phyloP scores from a whole-genome alignment of 2,329 filamentous ascomycete genomes.

The Alternaria solani region DNA sequence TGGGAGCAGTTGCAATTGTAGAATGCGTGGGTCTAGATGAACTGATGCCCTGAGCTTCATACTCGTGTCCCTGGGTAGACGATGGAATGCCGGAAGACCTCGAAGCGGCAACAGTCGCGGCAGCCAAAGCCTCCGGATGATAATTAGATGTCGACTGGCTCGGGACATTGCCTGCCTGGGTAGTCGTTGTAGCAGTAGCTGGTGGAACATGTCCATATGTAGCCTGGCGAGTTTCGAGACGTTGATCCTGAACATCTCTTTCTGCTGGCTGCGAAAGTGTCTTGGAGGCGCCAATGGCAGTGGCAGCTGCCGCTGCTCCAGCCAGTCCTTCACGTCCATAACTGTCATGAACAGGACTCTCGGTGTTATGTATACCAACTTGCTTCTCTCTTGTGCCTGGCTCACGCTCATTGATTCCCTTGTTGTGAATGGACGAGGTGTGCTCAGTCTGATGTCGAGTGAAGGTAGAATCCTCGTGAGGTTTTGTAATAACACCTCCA shows the following conservation, averaged over 20 bases:
- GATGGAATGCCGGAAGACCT: slow-evolving; percentile 10
- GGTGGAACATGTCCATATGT: slow-evolving; percentile 6
- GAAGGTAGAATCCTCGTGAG: not conserved
- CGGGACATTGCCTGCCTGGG: not conserved
- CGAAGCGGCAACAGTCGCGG: slow-evolving; percentile 22
- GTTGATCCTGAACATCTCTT: slow-evolving; percentile 9
- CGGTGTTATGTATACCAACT: slow-evolving; percentile 19
- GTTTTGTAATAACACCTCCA: slow-evolving; percentile 38
- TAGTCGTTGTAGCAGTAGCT: not conserved
- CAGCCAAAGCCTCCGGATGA: slow-evolving; percentile 31
- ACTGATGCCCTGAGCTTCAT: slow-evolving; percentile 27
- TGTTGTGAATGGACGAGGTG: slow-evolving; percentile 5
- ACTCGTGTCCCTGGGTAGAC: slow-evolving; percentile 20
- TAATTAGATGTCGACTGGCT: slow-evolving; percentile 13
- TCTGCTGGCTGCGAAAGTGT: slow-evolving; percentile 11
- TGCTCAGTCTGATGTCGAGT: slow-evolving; percentile 13
- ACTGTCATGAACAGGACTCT: slow-evolving; percentile 18
- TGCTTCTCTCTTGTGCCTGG: slow-evolving; percentile 34
- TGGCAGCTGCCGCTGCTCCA: slow-evolving; percentile 38
- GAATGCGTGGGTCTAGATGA: slow-evolving; percentile 21
- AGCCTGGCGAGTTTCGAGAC: slow-evolving; percentile 7
- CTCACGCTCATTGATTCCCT: slow-evolving; percentile 15
- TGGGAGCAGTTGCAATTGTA: not conserved
- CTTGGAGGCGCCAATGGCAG: slow-evolving; percentile 34
- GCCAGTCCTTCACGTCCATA: slow-evolving; percentile 40